Percentiles rank a stretch among this genome's conserved stretches.
These are phyloP conservation scores for Fomitopsis serialis DNA, from an alignment of 768 basidiomycete genomes.

Conservation along the genomic window DNA sequence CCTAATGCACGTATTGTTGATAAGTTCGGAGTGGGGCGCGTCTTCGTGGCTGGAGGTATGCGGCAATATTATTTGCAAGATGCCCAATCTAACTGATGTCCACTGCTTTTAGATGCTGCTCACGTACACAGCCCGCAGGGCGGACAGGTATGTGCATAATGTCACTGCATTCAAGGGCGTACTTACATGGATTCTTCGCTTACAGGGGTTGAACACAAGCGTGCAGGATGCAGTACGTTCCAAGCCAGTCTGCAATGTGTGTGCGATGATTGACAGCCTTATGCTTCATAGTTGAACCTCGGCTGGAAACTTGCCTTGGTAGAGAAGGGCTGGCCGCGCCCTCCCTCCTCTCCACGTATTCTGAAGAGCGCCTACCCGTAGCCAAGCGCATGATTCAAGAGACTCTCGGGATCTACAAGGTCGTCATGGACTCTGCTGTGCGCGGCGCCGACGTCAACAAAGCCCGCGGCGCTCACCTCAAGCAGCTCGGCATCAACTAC, in stretches of 20 bases:
- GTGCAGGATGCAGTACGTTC: conserved; percentile 22
- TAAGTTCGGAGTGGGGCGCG: conserved; percentile 34
- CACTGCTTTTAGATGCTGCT: conserved; percentile 34
- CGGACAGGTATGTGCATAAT: conserved; percentile 26
- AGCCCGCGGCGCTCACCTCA: conserved; percentile 13
- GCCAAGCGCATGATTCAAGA: conserved; percentile 23
- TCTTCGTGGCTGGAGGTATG: conserved; percentile 44
- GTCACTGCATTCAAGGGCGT: not conserved
- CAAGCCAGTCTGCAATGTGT: no score
- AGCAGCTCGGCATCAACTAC: conserved; percentile 49
- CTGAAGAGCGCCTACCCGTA: conserved; percentile 25
- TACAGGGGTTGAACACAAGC: conserved; percentile 28
- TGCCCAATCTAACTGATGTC: no score
- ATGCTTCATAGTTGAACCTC: conserved; percentile 20
- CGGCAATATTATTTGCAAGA: not conserved
- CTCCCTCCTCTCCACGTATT: conserved; percentile 22
- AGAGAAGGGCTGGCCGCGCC: conserved; percentile 18
- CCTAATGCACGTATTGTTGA: conserved; percentile 45
- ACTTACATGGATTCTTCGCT: not conserved
- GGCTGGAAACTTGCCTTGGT: conserved; percentile 27
- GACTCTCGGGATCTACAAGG: conserved; percentile 12
- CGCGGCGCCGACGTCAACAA: not conserved
- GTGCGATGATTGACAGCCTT: not conserved
- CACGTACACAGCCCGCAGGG: conserved; percentile 42
- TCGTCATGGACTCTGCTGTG: not conserved